Percentiles rank a stretch among this genome's conserved stretches.
These are phyloP conservation scores for Scutellaria minor DNA, from an alignment of 257 asterid genomes.

Conservation along the genomic window DNA sequence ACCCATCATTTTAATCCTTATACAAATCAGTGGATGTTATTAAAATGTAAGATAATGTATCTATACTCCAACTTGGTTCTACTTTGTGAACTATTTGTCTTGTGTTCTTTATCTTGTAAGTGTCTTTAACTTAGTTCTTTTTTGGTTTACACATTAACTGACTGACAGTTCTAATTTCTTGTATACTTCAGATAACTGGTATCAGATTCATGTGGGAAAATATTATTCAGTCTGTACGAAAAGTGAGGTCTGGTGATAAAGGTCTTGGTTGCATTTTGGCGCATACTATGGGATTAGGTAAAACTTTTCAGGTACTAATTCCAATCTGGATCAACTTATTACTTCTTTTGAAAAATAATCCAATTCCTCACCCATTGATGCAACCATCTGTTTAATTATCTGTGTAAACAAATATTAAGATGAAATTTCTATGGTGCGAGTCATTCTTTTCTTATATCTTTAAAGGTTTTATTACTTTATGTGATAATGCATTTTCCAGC, in stretches of 20 bases:
- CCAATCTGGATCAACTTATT: constrained; percentile 28
- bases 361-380: constrained; percentile 15
- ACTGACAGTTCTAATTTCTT: constrained; percentile 26
- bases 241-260: constrained; percentile 87
- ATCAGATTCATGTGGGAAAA: constrained; percentile 98
- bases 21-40: not conserved
- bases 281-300: constrained; percentile 99
- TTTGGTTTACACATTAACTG: constrained; percentile 17
- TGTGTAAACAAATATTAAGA: constrained; percentile 3
- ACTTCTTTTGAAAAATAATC: constrained; percentile 17
- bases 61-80: constrained; percentile 29
- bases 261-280: constrained; percentile 99
- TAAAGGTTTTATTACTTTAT: not conserved
- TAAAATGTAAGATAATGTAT: constrained; percentile 24
- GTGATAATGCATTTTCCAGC: not conserved
- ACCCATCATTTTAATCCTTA: too few relatives aligned
- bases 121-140: constrained; percentile 18
- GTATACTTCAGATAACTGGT: constrained; percentile 72
- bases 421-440: constrained; percentile 20
- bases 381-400: constrained; percentile 25
- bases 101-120: constrained; percentile 23
- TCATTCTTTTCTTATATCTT: constrained; percentile 21
- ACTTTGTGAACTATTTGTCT: constrained; percentile 19
- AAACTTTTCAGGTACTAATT: constrained; percentile 89
- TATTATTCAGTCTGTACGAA: constrained; percentile 76